Percentiles rank a stretch among this genome's conserved stretches.
phyloP scores from a whole-genome alignment of 2,329 filamentous ascomycete genomes.

The Tricladium varicosporioides region DNA sequence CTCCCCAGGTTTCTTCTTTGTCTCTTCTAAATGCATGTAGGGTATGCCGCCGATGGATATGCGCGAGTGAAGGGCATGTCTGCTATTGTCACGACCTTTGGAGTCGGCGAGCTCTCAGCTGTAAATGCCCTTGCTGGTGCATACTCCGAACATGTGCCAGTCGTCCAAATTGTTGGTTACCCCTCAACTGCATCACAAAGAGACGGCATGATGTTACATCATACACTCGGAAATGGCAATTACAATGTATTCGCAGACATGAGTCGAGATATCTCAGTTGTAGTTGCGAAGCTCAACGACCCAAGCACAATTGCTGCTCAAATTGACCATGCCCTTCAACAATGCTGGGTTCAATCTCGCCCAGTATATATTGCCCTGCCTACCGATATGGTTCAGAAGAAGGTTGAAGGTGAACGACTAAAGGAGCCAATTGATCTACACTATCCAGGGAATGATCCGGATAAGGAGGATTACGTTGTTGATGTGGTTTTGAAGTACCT shows the following conservation, averaged over 20 bases:
- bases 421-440: constrained; percentile 67
- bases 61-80: constrained; percentile 69
- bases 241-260: constrained; percentile 82
- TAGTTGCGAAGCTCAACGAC: constrained; percentile 68
- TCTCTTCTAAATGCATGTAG: constrained; percentile 36
- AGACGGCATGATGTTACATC: constrained; percentile 54
- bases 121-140: constrained; percentile 73
- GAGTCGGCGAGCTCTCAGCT: constrained; percentile 71
- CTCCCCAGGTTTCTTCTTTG: neutral
- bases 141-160: constrained; percentile 68
- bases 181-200: constrained; percentile 47
- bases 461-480: constrained; percentile 79
- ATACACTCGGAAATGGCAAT: constrained; percentile 75
- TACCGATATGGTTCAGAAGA: constrained; percentile 74
- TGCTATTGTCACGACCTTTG: constrained; percentile 73
- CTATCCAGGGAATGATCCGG: constrained; percentile 62
- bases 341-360: constrained; percentile 71
- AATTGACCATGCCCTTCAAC: constrained; percentile 73
- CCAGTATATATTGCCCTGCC: constrained; percentile 85
- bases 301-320: constrained; percentile 67
- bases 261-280: constrained; percentile 69
- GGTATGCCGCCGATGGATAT: constrained; percentile 79
- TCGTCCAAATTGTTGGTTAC: constrained; percentile 62
- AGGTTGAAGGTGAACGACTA: constrained; percentile 71
- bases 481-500: constrained; percentile 74